These are phyloP conservation scores for Lipomyces chichibuensis DNA, from an alignment of 805 yeast species.

Conservation along the genomic window DNA sequence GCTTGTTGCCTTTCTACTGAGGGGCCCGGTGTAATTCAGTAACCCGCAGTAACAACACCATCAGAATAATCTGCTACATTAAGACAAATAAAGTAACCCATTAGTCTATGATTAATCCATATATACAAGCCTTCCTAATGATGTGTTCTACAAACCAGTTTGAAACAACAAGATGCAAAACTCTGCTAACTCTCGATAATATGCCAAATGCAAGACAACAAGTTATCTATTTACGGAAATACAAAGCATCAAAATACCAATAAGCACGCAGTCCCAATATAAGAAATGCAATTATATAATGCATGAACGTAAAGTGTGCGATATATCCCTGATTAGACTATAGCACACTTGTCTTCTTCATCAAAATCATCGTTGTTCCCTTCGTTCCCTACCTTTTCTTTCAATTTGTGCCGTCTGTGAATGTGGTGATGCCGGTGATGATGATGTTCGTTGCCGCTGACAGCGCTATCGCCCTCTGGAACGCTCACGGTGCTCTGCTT, in stretches of 20 bases:
- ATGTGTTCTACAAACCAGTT: background rate
- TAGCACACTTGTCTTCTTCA: constrained; percentile 24
- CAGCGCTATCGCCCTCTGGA: background rate
- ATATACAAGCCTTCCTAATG: background rate
- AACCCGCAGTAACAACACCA: too few species aligned
- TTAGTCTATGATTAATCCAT: background rate
- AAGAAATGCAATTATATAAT: background rate
- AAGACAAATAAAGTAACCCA: background rate
- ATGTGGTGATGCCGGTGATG: constrained; percentile 7
- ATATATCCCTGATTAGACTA: constrained; percentile 2
- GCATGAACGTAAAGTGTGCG: background rate
- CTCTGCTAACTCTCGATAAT: background rate
- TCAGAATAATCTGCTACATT: too few species aligned
- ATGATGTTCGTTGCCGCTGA: background rate
- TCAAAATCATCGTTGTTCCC: constrained; percentile 10
- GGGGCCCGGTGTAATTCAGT: too few species aligned
- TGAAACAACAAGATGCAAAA: background rate
- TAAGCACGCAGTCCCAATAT: background rate
- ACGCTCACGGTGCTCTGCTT: background rate
- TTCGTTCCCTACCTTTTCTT: background rate
- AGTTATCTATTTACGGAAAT: too few species aligned
- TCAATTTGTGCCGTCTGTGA: background rate
- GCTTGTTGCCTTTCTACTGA: too few species aligned
- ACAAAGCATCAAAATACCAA: background rate
- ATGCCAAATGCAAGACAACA: background rate